Evolutionary conservation across 176 grass and related monocot genomes (phyloP).

Genomic region (Phoenix dactylifera): DNA sequence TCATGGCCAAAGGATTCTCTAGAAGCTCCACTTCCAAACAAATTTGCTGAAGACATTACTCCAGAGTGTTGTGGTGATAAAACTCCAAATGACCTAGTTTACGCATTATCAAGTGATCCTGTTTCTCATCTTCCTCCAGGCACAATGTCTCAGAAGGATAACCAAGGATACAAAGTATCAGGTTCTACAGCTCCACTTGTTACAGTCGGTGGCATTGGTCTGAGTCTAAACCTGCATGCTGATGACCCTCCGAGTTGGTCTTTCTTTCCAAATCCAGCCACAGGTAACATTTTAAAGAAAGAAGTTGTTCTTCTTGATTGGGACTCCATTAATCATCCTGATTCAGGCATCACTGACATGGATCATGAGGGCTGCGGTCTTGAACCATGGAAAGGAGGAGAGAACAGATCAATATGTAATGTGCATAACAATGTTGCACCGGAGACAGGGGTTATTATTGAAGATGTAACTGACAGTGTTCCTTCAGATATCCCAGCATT

Average conservation of each 20-base stretch:
- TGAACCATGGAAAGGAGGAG: conserved; percentile 7
- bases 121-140: not conserved
- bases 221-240: conserved; percentile 6
- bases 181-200: conserved; percentile 1
- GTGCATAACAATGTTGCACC: conserved; percentile 19
- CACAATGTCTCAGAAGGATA: conserved; percentile 10
- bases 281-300: conserved; percentile 19
- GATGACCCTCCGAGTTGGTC: conserved; percentile 7
- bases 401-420: conserved; percentile 4
- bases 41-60: conserved; percentile 10
- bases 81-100: conserved; percentile 12
- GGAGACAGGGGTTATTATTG: conserved; percentile 32
- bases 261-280: conserved; percentile 18
- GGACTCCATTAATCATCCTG: conserved; percentile 5
- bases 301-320: conserved; percentile 24
- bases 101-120: conserved; percentile 17
- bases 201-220: conserved; percentile 8
- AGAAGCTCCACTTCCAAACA: conserved; percentile 16
- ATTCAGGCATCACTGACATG: conserved; percentile 19
- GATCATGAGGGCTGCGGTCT: conserved; percentile 2
- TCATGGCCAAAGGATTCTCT: conserved; percentile 26
- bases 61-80: conserved; percentile 6
- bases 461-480: conserved; percentile 51
- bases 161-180: not conserved
- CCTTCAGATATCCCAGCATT: conserved; percentile 31